Evolutionary conservation across 2,329 filamentous ascomycete genomes (phyloP), one percentile per base, ranked within the genome.

Genomic region (Tolypocladium pustulatum): DNA sequence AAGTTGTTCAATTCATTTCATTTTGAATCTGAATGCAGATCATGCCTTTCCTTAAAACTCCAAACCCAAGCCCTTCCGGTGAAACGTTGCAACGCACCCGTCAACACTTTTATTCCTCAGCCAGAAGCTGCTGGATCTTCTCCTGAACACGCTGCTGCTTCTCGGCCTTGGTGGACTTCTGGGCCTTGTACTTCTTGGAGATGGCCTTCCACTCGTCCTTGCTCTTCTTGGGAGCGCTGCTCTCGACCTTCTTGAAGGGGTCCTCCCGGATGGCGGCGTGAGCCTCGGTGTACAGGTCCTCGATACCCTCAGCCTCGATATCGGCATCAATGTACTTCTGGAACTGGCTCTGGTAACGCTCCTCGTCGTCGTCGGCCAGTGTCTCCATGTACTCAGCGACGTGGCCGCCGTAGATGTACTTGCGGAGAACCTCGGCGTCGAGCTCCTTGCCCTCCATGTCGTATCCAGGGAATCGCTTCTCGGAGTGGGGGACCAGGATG

Each of bases 371-470:
- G 72, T 99, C 94, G 80, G 94, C 94, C 66, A 99, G 90, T 61
- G 89, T 94, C 88, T 99, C 94, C 94, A 99, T 99, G 88, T 99
- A 99, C 87, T 99, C 94, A 69, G 93, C 92, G 66, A 99, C 90
- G 86, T 99, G 94, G 63, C 94, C 93, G 74, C 85, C 94, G 79
- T 90, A 93, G 85, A 99, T 99, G 89, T 99, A 99, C 84, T 92
- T 96, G 85, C 93, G 91, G 75, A 99, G 90, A 68, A 86, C 89
- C 78, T 99, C 94, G 72, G 91, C 85, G 72, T 99, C 94, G 72
- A 99, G 90, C 86, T 97, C 93, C 89, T 99, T 92, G 78, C 81
- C 80, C 84, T 99, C 94, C 37, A 96, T 90, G 77, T 99, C 94
- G 87, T 82, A 99, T 72, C 94, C 94, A 72, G 94, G 94, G 91